Percentiles rank a stretch among this genome's conserved stretches.
phyloP scores from a whole-genome alignment of 768 basidiomycete species.

The Leccinellum albellum region DNA sequence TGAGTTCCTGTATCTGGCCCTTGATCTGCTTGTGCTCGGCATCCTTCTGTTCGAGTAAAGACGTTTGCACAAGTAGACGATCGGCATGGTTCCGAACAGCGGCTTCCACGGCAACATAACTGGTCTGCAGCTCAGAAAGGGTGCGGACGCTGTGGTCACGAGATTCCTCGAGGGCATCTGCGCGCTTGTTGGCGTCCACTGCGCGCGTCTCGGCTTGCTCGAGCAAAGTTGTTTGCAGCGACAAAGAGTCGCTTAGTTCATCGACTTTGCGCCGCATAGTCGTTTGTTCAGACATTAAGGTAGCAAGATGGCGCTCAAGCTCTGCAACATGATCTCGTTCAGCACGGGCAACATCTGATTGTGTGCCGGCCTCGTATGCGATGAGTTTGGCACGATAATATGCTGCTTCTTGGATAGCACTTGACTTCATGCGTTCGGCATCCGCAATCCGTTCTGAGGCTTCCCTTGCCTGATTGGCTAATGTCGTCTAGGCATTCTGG shows the following conservation, averaged over 20 bases:
- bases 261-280: slow-evolving; percentile 66
- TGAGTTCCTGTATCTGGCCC: slow-evolving; percentile 68
- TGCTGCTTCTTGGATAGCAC: slow-evolving; percentile 89
- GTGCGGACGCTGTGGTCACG: slow-evolving; percentile 62
- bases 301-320: slow-evolving; percentile 67
- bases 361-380: slow-evolving; percentile 71
- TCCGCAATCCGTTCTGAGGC: slow-evolving; percentile 77
- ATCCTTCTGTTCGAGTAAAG: slow-evolving; percentile 71
- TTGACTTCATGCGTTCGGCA: slow-evolving; percentile 70
- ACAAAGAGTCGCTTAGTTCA: slow-evolving; percentile 70
- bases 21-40: slow-evolving; percentile 67
- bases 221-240: slow-evolving; percentile 70
- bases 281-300: slow-evolving; percentile 58
- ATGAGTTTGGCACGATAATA: slow-evolving; percentile 94
- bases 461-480: slow-evolving; percentile 71
- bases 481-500: slow-evolving; percentile 47
- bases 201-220: slow-evolving; percentile 80
- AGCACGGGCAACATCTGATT: slow-evolving; percentile 60
- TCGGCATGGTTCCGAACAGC: slow-evolving; percentile 76
- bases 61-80: slow-evolving; percentile 67
- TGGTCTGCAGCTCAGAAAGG: slow-evolving; percentile 67
- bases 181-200: slow-evolving; percentile 67
- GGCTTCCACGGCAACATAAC: slow-evolving; percentile 54
- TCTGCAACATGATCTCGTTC: slow-evolving; percentile 76
- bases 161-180: slow-evolving; percentile 66